Evolutionary conservation across 2,329 filamentous ascomycete genomes (phyloP).

Genomic region (Fusarium temperatum): DNA sequence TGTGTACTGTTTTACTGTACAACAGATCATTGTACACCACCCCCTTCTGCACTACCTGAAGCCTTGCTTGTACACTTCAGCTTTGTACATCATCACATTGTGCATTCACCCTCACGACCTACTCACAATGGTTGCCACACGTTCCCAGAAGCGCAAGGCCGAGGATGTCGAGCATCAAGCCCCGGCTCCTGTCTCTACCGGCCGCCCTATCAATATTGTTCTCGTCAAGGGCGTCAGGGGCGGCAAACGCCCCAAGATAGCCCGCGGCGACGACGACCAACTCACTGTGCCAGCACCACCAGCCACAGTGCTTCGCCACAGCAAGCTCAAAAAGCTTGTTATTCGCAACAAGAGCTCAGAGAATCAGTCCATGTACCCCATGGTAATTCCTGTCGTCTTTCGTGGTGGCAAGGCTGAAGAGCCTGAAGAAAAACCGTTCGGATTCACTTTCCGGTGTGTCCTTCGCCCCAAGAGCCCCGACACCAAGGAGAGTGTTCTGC

Average conservation of each 20-base stretch:
- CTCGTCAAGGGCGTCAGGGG: neutral
- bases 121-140: neutral
- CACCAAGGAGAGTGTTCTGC: too few species aligned
- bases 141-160: neutral
- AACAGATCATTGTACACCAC: neutral
- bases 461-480: neutral
- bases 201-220: neutral
- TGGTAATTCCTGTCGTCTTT: neutral
- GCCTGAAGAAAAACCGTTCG: neutral
- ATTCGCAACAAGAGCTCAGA: neutral
- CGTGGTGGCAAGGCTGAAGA: neutral
- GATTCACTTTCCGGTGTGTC: neutral
- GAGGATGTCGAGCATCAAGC: neutral
- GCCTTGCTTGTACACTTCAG: neutral
- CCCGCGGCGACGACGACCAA: neutral
- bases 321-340: neutral
- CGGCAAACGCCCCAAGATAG: neutral
- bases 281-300: neutral
- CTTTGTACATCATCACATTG: neutral
- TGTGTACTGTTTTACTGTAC: neutral
- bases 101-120: neutral
- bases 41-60: accelerated
- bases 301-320: neutral
- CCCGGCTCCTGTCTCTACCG: neutral
- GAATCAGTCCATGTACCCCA: neutral